Percentiles rank a stretch among this genome's conserved stretches.
Conservation (phyloP, 2,329 filamentous ascomycete species). For the Ceratocystis huliohia region DNA sequence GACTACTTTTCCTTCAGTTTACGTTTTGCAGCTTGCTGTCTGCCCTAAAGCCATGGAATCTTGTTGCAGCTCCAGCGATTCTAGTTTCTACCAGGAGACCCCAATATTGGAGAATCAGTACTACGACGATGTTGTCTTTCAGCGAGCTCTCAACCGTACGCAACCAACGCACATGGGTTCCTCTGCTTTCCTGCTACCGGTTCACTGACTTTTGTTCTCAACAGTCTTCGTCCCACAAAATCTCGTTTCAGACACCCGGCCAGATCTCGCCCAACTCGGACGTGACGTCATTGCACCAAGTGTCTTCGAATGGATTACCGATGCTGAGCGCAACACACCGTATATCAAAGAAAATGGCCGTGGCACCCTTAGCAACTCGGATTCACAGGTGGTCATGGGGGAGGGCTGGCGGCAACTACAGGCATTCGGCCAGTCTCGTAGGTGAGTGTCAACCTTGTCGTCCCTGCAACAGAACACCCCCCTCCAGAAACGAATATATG, state of each 20-base stretch:
- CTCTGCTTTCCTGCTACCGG: not conserved
- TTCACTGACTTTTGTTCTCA: not conserved
- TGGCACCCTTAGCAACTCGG: constrained; percentile 49
- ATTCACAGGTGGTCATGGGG: constrained; percentile 47
- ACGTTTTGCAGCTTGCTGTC: not conserved
- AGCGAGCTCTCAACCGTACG: constrained; percentile 40
- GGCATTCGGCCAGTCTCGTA: constrained; percentile 44
- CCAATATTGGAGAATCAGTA: constrained; percentile 44
- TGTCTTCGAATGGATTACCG: constrained; percentile 45
- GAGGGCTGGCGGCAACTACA: constrained; percentile 55
- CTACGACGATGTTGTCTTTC: constrained; percentile 40
- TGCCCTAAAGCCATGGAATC: not conserved
- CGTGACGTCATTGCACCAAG: constrained; percentile 40
- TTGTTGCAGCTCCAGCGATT: constrained; percentile 28
- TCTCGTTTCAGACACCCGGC: constrained; percentile 30
- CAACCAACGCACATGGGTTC: not conserved
- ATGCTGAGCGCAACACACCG: constrained; percentile 53
- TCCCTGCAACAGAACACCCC: no score
- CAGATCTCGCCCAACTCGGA: constrained; percentile 38
- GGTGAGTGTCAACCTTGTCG: constrained; percentile 27
- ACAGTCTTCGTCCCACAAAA: constrained; percentile 38
- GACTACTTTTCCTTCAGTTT: not conserved
- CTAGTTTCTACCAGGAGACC: constrained; percentile 44
- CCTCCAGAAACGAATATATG: not conserved
- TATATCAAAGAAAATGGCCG: constrained; percentile 44